A percentile compares a stretch with the other conserved stretches of the same genome.
These are phyloP conservation scores for Myriosclerotinia scirpicola DNA, from an alignment of 2,329 filamentous ascomycete genomes.

Conservation along the genomic window DNA sequence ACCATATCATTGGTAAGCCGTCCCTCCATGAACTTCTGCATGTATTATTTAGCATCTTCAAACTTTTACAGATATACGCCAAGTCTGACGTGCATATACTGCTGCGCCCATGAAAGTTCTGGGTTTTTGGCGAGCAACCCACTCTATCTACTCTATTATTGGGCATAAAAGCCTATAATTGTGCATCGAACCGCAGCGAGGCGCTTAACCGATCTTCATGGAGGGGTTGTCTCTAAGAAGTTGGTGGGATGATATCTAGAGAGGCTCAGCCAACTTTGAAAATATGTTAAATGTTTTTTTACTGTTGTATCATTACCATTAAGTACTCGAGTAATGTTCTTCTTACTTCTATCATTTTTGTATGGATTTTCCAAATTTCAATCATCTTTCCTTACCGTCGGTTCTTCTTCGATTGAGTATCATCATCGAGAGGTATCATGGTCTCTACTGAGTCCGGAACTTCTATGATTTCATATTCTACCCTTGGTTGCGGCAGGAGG, in stretches of 20 bases:
- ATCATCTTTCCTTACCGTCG: background rate
- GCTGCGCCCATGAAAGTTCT: slow-evolving; percentile 8
- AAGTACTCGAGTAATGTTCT: background rate
- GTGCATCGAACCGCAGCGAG: slow-evolving; percentile 12
- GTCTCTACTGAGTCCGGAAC: slow-evolving; percentile 7
- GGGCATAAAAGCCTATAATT: slow-evolving; percentile 2
- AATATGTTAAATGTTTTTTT: background rate
- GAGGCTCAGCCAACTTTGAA: slow-evolving; percentile 10
- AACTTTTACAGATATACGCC: background rate
- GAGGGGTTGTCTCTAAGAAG: slow-evolving; percentile 3
- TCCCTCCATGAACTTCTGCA: slow-evolving; percentile 2
- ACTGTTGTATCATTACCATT: background rate
- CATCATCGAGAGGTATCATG: slow-evolving; percentile 11
- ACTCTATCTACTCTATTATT: slow-evolving; percentile 19
- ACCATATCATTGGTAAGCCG: background rate
- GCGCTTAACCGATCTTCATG: slow-evolving; percentile 17
- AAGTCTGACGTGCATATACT: slow-evolving; percentile 17
- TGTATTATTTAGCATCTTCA: slow-evolving; percentile 9
- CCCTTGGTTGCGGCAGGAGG: slow-evolving; percentile 8
- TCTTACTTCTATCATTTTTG: background rate
- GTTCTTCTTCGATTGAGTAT: slow-evolving; percentile 2
- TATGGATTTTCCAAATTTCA: background rate
- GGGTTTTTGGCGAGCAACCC: background rate
- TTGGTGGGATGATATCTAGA: slow-evolving; percentile 14
- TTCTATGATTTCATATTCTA: slow-evolving; percentile 15